A percentile compares a stretch with the other conserved stretches of the same genome.
phyloP scores from a whole-genome alignment of 2,329 filamentous ascomycete species.

The Drechslera avenae region DNA sequence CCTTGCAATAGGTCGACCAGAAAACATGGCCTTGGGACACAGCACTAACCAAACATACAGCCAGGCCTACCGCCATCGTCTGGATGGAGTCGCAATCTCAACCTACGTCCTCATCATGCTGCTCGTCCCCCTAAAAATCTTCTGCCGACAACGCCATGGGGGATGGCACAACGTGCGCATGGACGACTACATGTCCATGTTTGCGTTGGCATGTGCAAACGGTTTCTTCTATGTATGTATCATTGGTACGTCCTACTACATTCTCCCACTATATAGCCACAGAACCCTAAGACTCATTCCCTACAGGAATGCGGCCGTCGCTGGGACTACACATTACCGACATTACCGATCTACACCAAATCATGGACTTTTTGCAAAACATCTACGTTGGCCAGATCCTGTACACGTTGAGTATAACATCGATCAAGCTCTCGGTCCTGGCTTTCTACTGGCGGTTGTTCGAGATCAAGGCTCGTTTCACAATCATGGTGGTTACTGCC shows the following conservation, averaged over 20 bases:
- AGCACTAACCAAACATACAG: constrained; percentile 1
- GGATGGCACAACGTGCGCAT: constrained; percentile 28
- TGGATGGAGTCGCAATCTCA: constrained; percentile 27
- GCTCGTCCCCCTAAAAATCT: constrained; percentile 32
- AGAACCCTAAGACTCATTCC: neutral
- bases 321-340: constrained; percentile 20
- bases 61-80: constrained; percentile 19
- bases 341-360: constrained; percentile 9
- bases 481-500: constrained; percentile 15
- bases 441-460: constrained; percentile 37
- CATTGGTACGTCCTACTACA: constrained; percentile 22
- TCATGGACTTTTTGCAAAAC: constrained; percentile 22
- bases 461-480: constrained; percentile 18
- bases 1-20: constrained; percentile 6
- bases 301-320: constrained; percentile 21
- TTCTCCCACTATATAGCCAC: neutral
- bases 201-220: constrained; percentile 22
- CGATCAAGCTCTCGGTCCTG: constrained; percentile 31
- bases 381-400: constrained; percentile 28
- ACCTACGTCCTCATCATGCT: constrained; percentile 31
- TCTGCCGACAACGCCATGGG: constrained; percentile 25
- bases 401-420: constrained; percentile 22
- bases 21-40: neutral
- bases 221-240: constrained; percentile 27
- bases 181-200: constrained; percentile 27